Conservation (phyloP, 1,284 basidiomycete genomes). For the Ceratobasidium sp. region DNA sequence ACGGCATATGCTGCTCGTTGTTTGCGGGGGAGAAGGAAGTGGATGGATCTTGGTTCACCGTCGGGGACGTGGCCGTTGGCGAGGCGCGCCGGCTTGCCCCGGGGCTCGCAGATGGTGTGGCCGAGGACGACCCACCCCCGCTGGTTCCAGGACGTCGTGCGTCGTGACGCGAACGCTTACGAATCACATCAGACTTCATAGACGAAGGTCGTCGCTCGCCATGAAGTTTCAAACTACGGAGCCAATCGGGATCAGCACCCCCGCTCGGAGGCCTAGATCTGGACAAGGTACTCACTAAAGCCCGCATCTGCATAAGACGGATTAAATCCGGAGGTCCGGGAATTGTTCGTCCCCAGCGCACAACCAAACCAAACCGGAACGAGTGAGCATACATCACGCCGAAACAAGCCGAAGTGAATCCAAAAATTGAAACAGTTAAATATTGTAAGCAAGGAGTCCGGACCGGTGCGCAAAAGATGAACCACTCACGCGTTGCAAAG, state of each 20-base stretch:
- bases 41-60: conserved; percentile 37
- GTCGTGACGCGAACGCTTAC: conserved; percentile 81
- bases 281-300: conserved; percentile 61
- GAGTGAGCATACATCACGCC: conserved; percentile 11
- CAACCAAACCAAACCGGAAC: conserved; percentile 36
- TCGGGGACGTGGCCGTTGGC: conserved; percentile 60
- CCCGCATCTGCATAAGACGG: conserved; percentile 57
- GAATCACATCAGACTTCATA: conserved; percentile 87
- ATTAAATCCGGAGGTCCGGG: conserved; percentile 26
- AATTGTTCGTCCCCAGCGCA: not conserved
- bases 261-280: conserved; percentile 9
- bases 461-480: conserved; percentile 21
- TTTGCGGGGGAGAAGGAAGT: conserved; percentile 32
- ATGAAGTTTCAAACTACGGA: conserved; percentile 75
- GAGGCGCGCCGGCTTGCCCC: conserved; percentile 77
- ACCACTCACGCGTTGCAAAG: conserved; percentile 85
- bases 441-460: conserved; percentile 33
- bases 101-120: conserved; percentile 75
- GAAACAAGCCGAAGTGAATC: conserved; percentile 47
- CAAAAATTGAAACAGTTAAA: conserved; percentile 44
- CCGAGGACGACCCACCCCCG: conserved; percentile 51
- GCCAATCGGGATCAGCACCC: conserved; percentile 32
- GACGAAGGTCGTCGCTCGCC: conserved; percentile 82
- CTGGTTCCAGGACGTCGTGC: conserved; percentile 50
- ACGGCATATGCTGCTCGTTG: conserved; percentile 48